Evolutionary conservation across 2,329 filamentous ascomycete genomes (phyloP), one percentile per base, ranked within the genome.

Genomic region (Pyrenophora seminiperda): DNA sequence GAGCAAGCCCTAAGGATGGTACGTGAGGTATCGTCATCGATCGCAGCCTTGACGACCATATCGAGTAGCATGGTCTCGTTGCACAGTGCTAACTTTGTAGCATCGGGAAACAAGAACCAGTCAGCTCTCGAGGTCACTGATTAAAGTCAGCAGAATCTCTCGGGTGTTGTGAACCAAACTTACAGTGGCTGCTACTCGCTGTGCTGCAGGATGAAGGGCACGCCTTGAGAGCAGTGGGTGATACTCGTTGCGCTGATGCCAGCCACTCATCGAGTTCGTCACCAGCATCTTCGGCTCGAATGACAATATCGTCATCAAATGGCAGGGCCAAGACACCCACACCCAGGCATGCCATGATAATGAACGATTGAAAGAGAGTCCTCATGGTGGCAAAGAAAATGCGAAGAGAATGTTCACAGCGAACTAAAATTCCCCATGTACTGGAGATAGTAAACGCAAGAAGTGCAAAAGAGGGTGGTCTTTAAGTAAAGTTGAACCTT

Each of bases 1-100:
- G 24, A 29, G 11, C 24, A 29, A 6, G 24, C 24, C 11, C 11
- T 29, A 13, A 36, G 15, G 13, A 53, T 48, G 6, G 13, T 24
- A 19, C 34, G 19, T n/a, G 7, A 27, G 13, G 9, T 20, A 9
- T 19, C 20, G 15, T 43, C 50, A 9, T 5, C 33, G 10, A 39
- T 17, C 10, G 44, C 31, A n/a, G n/a, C 33, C 24, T 44, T 4
- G 15, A 53, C 44, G n/a, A 48, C 43, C 44, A 47, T 48, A 18
- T 53, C 34, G 24, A 53, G n/a, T 3, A 53, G 39, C 44, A 53
- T 53, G 10, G 50, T 53, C 40, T 53, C 33, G 20, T 53, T 53
- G 29, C 50, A 53, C 14, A 27, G 15, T 9, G 39, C 38, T 20
- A 48, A 19, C 18, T 22, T 43, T 36, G 14, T 18, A 15, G 18